Percentiles rank a stretch among this genome's conserved stretches.
phyloP scores from a whole-genome alignment of 225 moss, liverwort and hornwort species.

The Polytrichum commune region DNA sequence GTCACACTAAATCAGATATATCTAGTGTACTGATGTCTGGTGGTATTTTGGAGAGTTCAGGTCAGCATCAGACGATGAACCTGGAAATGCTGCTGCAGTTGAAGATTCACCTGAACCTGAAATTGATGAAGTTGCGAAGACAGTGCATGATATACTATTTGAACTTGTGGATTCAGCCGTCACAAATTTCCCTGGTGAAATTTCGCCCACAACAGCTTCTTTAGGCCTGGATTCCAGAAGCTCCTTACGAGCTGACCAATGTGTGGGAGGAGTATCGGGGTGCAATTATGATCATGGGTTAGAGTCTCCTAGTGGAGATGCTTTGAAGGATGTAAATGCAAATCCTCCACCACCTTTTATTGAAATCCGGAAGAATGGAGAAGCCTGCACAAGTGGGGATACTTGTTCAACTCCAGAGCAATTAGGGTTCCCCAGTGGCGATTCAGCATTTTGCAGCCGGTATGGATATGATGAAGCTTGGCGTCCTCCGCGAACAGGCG shows the following conservation, averaged over 20 bases:
- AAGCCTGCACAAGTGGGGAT: slow-evolving; percentile 47
- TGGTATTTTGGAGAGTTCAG: slow-evolving; percentile 22
- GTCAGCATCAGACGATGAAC: slow-evolving; percentile 28
- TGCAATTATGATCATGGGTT: slow-evolving; percentile 47
- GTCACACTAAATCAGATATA: too few species aligned
- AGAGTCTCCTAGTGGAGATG: slow-evolving; percentile 30
- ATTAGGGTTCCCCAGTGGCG: slow-evolving; percentile 18
- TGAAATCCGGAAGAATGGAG: slow-evolving; percentile 43
- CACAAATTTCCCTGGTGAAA: slow-evolving; percentile 21
- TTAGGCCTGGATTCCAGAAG: slow-evolving; percentile 30
- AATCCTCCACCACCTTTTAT: slow-evolving; percentile 42
- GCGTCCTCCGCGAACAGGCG: slow-evolving; percentile 33
- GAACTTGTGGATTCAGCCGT: slow-evolving; percentile 42
- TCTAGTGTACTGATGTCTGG: background rate
- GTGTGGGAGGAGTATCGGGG: slow-evolving; percentile 20
- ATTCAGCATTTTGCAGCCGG: slow-evolving; percentile 33
- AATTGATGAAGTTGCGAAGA: slow-evolving; percentile 32
- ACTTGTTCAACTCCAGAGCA: slow-evolving; percentile 36
- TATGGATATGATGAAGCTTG: slow-evolving; percentile 38
- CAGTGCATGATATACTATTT: slow-evolving; percentile 38
- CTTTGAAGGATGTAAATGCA: slow-evolving; percentile 26
- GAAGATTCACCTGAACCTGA: slow-evolving; percentile 16
- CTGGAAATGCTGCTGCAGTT: slow-evolving; percentile 15
- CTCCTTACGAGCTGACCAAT: slow-evolving; percentile 24
- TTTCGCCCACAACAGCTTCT: slow-evolving; percentile 17